Base-by-base conservation (phyloP, 768 basidiomycete genomes). In the Harrya chromipes region DNA sequence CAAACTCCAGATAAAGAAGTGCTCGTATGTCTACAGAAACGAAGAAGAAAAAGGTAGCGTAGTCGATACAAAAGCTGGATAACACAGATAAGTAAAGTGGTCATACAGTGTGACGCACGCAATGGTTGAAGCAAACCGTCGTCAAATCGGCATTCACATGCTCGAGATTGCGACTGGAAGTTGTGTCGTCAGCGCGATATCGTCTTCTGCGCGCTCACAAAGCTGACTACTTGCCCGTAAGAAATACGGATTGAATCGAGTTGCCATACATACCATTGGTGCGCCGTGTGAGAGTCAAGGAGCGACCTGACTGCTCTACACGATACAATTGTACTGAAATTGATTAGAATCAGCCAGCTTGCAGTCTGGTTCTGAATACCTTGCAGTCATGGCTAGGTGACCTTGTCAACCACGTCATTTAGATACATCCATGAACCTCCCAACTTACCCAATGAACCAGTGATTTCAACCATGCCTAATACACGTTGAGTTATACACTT, bases 261-360 rank as follows among this genome's bases (percentile, higher is more conserved):
- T 27, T 14, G 11, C 6, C 6, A 16, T 36, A 7, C 50, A 1
- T 31, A 55, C 57, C 53, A 43, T 31, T 29, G 0, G 6, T 9
- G 19, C 2, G 35, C 2, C 6, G 6, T 11, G 20, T 11, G 40
- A 31, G 55, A 9, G 4, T 9, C 21, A 9, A 59, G 46, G 41
- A 59, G 58, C 6, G 50, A 59, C 17, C 41, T 56, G 43, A 59
- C 57, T 4, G 38, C 51, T 37, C 47, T 53, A 26, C 41, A 53
- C 10, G 58, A 60, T 19, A 10, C 51, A 5, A 60, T 60, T 16
- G 40, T 51, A 11, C 58, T 60, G 40, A 34, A 49, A 34, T 44
- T 10, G 14, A 41, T 39, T 16, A 13, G 3, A 14, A 13, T 26
- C 21, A 42, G 35, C 42, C 39, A 29, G 17, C 16, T 38, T 27